Conservation (phyloP, 1,284 basidiomycete genomes). For the Anthracocystis setariae region DNA sequence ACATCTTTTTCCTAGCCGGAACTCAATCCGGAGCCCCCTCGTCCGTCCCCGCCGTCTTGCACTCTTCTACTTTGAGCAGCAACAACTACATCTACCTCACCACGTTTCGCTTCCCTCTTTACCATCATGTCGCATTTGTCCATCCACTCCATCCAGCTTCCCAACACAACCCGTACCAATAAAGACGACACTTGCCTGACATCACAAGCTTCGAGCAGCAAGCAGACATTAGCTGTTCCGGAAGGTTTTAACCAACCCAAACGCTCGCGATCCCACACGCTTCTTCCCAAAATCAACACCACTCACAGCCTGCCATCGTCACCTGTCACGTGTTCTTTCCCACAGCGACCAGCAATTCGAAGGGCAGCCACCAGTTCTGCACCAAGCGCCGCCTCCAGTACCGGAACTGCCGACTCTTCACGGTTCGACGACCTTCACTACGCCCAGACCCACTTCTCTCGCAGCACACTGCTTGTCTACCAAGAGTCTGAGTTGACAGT, state of each 20-base stretch:
- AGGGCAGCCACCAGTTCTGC: slow-evolving; percentile 21
- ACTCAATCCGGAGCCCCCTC: slow-evolving; percentile 23
- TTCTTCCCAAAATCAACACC: slow-evolving; percentile 2
- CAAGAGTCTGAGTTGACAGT: slow-evolving; percentile 11
- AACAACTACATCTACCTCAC: neutral
- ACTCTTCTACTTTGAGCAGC: neutral
- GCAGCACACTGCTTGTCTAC: slow-evolving; percentile 39
- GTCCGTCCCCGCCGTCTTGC: neutral
- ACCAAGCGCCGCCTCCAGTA: slow-evolving; percentile 3
- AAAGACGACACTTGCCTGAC: slow-evolving; percentile 18
- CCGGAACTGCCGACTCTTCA: slow-evolving; percentile 2
- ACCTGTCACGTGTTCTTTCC: slow-evolving; percentile 16
- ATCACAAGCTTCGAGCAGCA: slow-evolving; percentile 19
- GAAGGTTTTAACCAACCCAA: slow-evolving; percentile 11
- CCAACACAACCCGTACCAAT: slow-evolving; percentile 14
- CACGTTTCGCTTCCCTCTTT: slow-evolving; percentile 2
- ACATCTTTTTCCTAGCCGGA: slow-evolving; percentile 4
- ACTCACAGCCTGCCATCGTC: slow-evolving; percentile 22
- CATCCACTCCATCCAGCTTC: slow-evolving; percentile 18
- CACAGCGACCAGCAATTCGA: slow-evolving; percentile 21
- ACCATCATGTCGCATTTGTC: slow-evolving; percentile 40
- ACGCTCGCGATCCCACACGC: slow-evolving; percentile 17
- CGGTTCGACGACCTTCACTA: slow-evolving; percentile 42
- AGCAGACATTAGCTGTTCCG: slow-evolving; percentile 18
- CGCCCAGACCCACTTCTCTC: slow-evolving; percentile 38